Evolutionary conservation across 2,329 filamentous ascomycete species (phyloP), one percentile per base, ranked within the genome.

Genomic region (Didymellaceae sp.): DNA sequence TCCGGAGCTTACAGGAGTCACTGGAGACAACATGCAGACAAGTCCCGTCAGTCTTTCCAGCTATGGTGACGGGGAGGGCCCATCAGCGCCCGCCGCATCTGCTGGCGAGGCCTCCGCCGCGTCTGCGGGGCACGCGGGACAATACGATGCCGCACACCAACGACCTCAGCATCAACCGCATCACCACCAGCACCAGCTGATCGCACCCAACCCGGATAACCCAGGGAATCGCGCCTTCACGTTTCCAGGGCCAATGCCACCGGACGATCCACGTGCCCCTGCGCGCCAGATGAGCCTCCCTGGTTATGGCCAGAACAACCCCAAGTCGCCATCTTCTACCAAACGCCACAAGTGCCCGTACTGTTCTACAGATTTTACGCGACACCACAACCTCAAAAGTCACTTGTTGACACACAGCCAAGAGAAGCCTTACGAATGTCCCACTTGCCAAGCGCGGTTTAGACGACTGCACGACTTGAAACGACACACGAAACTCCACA

Each of bases 341-440:
- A 97, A 96, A 77, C 93, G 94, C 67, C 93, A 99, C 77, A 96
- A 94, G 73, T 99, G 94, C 68, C 93, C 91, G 0, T 96, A 96
- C 73, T 99, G 94, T 79, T 86, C 91, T 30, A 97, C 94, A 5
- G 94, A 96, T 67, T 99, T 99, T 63, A 99, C 94, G 21, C 86
- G 94, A 34, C 94, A 97, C 70, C 94, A 97, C 72, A 97, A 99
- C 67, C 83, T 97, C 21, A 99, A 97, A 77, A 97, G 91, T 62
- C 94, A 99, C 76, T 82, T 99, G 49, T 84, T 99, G 70, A 97
- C 94, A 0, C 94, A 97, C 74, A 97, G 92, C 66, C 93, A 99
- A 79, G 94, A 99, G 74, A 99, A 99, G 75, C 94, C 94, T 0
- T 99, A 94, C 68, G 85, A 94, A 21, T 99, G 94, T 70, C 87